These are phyloP conservation scores for Novymonas esmeraldas DNA, from an alignment of 208 protist genomes.

Conservation along the genomic window DNA sequence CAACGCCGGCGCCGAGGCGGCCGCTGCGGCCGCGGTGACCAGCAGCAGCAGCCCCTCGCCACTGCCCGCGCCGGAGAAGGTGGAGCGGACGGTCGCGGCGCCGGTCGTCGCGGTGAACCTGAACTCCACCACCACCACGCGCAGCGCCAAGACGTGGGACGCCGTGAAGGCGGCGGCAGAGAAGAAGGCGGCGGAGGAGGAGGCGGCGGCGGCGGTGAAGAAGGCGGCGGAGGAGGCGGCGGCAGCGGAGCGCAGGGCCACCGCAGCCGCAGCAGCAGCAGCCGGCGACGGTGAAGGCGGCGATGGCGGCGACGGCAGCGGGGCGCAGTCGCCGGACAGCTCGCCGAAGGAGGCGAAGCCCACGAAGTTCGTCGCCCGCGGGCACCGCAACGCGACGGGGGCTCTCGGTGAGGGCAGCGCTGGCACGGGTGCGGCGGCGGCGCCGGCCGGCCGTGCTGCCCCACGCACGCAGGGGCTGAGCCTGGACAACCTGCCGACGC, in stretches of 20 bases:
- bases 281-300: too few relatives aligned
- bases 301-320: conserved; percentile 3
- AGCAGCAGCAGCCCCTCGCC: conserved; percentile 1
- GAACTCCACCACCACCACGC: conserved; percentile 23
- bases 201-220: conserved; percentile 11
- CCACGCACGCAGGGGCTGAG: conserved; percentile 30
- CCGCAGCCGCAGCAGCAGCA: too few relatives aligned
- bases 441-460: neutral
- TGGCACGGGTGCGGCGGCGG: neutral
- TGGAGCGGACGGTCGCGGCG: conserved; percentile 1
- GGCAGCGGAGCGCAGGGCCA: conserved; percentile 3
- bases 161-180: conserved; percentile 29
- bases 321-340: conserved; percentile 5
- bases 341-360: conserved; percentile 35
- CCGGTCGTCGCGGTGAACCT: conserved; percentile 24
- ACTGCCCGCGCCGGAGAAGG: conserved; percentile 11
- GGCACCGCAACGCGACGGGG: conserved; percentile 64
- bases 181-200: conserved; percentile 22
- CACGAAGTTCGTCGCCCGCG: conserved; percentile 77
- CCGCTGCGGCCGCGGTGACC: too few relatives aligned
- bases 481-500: conserved; percentile 58
- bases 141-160: conserved; percentile 66
- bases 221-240: conserved; percentile 25
- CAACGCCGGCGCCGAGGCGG: neutral
- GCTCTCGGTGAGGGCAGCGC: conserved; percentile 24